A percentile compares a stretch with the other conserved stretches of the same genome.
These are phyloP conservation scores for Eucalyptus sp. DNA, from an alignment of 345 rosid species.

Conservation along the genomic window DNA sequence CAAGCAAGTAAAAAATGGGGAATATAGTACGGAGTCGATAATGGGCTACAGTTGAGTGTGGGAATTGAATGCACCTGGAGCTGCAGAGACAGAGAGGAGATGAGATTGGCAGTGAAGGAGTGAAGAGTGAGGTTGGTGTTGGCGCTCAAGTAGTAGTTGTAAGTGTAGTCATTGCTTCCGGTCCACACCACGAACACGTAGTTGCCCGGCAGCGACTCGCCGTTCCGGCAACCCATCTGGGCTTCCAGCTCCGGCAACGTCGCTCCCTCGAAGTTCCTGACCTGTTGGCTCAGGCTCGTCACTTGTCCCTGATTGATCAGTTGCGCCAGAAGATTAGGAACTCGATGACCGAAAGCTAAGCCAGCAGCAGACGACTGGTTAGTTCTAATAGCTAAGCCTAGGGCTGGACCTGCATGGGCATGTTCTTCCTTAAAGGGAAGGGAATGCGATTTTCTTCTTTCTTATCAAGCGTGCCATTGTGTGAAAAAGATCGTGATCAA, in stretches of 20 bases:
- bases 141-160: constrained; percentile 33
- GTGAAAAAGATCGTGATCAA: neutral
- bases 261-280: constrained; percentile 26
- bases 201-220: neutral
- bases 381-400: neutral
- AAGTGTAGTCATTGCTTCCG: constrained; percentile 59
- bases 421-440: neutral
- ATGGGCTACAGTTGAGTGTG: neutral
- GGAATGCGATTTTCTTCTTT: neutral
- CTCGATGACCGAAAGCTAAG: neutral
- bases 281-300: constrained; percentile 32
- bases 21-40: neutral
- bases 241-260: constrained; percentile 24
- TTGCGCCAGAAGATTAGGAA: neutral
- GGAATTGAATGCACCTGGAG: constrained; percentile 20
- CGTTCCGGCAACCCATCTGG: neutral
- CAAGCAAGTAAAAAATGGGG: neutral
- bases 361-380: neutral
- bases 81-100: constrained; percentile 14
- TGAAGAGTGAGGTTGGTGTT: constrained; percentile 4
- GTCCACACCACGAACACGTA: constrained; percentile 41
- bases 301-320: constrained; percentile 25
- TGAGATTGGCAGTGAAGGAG: constrained; percentile 36
- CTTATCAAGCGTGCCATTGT: neutral
- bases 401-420: neutral